Evolutionary conservation across 225 moss, liverwort and hornwort species (phyloP).

Genomic region (Polytrichum commune): DNA sequence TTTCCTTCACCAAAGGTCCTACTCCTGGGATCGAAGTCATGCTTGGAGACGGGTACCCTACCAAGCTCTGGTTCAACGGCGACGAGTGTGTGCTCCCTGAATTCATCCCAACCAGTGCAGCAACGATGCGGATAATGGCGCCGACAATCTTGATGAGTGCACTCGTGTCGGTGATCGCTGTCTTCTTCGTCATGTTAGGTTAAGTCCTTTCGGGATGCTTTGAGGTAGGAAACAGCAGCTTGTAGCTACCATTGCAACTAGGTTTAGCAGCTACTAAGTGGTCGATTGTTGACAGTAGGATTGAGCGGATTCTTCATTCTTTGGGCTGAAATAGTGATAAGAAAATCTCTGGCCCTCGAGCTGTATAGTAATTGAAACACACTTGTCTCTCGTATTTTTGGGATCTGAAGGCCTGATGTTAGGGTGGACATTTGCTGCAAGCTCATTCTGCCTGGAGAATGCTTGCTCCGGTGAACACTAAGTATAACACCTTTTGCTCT

Average conservation of each 20-base stretch:
- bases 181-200: neutral
- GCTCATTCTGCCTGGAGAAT: too few relatives aligned
- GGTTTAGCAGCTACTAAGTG: neutral
- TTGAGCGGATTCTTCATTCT: neutral
- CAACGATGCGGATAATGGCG: conserved; percentile 5
- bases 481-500: too few relatives aligned
- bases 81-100: conserved; percentile 62
- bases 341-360: neutral
- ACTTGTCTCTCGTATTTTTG: too few relatives aligned
- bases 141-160: conserved; percentile 20
- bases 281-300: neutral
- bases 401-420: too few relatives aligned
- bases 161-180: neutral
- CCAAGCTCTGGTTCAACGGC: conserved; percentile 70
- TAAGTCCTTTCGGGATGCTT: neutral
- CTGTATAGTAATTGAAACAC: neutral
- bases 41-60: conserved; percentile 47
- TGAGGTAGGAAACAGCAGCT: neutral
- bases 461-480: too few relatives aligned
- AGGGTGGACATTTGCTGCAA: too few relatives aligned
- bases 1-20: conserved; percentile 39
- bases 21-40: conserved; percentile 34
- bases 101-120: conserved; percentile 37
- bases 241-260: neutral
- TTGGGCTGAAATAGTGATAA: neutral